Percentiles rank a stretch among this genome's conserved stretches.
phyloP scores from a whole-genome alignment of 1,284 basidiomycete genomes.

The Malassezia dermatis region DNA sequence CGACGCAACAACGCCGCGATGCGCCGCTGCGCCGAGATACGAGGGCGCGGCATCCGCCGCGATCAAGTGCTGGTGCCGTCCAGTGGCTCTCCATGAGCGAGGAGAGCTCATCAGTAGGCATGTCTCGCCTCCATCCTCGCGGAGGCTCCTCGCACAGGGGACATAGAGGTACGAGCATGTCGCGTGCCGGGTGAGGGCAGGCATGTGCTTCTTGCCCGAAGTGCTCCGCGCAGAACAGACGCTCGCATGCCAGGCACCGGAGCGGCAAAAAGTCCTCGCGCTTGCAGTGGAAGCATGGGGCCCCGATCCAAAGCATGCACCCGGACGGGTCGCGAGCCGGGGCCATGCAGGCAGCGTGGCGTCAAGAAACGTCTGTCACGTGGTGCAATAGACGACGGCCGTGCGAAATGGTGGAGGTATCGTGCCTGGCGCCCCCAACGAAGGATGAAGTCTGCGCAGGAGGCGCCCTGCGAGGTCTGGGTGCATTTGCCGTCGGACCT shows the following conservation, averaged over 20 bases:
- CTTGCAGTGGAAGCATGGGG: conserved; percentile 9
- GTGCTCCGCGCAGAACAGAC: conserved; percentile 10
- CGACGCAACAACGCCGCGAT: neutral
- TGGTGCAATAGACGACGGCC: neutral
- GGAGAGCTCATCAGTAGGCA: neutral
- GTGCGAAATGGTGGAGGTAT: neutral
- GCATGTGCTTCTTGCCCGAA: conserved; percentile 1
- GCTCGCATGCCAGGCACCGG: conserved; percentile 2
- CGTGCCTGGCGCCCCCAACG: neutral
- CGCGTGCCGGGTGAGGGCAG: neutral
- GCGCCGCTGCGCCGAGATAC: neutral
- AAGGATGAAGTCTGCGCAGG: neutral
- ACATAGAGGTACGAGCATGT: conserved; percentile 12
- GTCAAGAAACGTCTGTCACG: neutral
- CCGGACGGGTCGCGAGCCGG: neutral
- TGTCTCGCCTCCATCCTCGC: conserved; percentile 8
- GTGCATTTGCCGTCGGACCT: conserved; percentile 40
- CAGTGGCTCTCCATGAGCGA: conserved; percentile 7
- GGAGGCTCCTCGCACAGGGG: conserved; percentile 13
- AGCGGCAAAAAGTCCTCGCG: conserved; percentile 17
- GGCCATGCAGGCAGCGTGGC: neutral
- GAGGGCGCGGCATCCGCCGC: conserved; percentile 9
- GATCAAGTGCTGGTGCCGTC: neutral
- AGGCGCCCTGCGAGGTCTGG: conserved; percentile 36
- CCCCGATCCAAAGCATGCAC: conserved; percentile 16